Percentiles rank a stretch among this genome's conserved stretches.
These are phyloP conservation scores for Aspergillus pseudonomiae DNA, from an alignment of 2,329 filamentous ascomycete species.

Conservation along the genomic window DNA sequence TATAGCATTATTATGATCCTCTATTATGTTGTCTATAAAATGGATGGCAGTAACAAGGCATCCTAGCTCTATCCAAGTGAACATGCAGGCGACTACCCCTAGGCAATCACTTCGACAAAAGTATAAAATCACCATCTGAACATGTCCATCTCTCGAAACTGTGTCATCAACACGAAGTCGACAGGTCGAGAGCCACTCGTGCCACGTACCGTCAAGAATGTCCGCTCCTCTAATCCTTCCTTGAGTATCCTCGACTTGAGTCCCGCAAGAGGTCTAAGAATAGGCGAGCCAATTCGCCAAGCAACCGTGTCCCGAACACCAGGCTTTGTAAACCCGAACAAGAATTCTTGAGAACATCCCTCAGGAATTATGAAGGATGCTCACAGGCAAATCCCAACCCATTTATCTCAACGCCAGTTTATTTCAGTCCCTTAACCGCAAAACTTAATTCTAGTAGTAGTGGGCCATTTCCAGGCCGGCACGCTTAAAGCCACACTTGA, in stretches of 20 bases:
- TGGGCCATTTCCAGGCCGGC: conserved; percentile 96
- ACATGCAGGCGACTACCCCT: not conserved
- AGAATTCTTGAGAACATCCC: not conserved
- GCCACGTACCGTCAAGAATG: not conserved
- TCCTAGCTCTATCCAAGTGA: conserved; percentile 5
- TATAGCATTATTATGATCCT: not conserved
- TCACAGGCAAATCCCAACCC: not conserved
- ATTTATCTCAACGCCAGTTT: conserved; percentile 7
- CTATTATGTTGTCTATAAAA: not conserved
- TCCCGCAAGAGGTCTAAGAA: not conserved
- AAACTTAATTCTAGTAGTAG: conserved; percentile 64
- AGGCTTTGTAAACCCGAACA: not conserved
- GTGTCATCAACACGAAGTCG: not conserved
- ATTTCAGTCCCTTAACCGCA: not conserved
- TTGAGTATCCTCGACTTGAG: not conserved
- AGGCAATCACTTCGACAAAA: not conserved
- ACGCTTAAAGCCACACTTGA: conserved; percentile 93
- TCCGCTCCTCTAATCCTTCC: not conserved
- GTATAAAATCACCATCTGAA: not conserved
- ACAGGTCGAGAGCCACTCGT: not conserved
- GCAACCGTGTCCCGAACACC: conserved; percentile 1
- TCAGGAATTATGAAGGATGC: not conserved
- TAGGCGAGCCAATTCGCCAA: not conserved
- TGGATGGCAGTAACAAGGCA: not conserved
- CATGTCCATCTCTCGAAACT: not conserved